These are phyloP conservation scores for Annona cherimola DNA, from an alignment of 164 flowering plant genomes.

Conservation along the genomic window DNA sequence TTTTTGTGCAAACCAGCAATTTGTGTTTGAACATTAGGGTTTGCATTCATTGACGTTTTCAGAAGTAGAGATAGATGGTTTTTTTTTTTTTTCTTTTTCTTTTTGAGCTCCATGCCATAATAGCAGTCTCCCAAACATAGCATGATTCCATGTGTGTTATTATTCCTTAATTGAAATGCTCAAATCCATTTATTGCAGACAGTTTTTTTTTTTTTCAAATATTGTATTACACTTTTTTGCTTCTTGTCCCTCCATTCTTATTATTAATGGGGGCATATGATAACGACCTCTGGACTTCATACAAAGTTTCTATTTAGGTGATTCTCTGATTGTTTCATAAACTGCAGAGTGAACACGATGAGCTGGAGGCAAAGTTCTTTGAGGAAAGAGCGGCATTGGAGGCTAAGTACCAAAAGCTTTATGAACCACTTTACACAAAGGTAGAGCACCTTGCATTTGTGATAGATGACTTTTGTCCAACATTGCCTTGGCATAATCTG, in stretches of 20 bases:
- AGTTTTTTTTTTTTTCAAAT: too few relatives aligned
- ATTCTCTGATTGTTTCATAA: background rate
- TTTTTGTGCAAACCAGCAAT: too few relatives aligned
- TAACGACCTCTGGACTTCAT: background rate
- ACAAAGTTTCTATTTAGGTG: background rate
- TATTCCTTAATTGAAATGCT: too few relatives aligned
- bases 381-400: constrained; percentile 52
- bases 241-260: background rate
- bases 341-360: constrained; percentile 36
- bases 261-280: background rate
- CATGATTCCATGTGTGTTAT: too few relatives aligned
- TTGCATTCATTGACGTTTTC: too few relatives aligned
- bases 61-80: too few relatives aligned
- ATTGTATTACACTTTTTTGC: too few relatives aligned
- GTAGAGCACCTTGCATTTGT: constrained; percentile 11
- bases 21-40: too few relatives aligned
- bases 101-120: too few relatives aligned
- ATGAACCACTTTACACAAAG: constrained; percentile 37
- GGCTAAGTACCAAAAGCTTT: constrained; percentile 41
- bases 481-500: background rate
- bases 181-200: too few relatives aligned
- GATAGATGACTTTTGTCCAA: background rate
- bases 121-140: too few relatives aligned
- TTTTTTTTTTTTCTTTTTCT: too few relatives aligned
- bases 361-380: constrained; percentile 41